Base-by-base conservation (phyloP, 306 rosid species). In the Ceratonia siliqua region DNA sequence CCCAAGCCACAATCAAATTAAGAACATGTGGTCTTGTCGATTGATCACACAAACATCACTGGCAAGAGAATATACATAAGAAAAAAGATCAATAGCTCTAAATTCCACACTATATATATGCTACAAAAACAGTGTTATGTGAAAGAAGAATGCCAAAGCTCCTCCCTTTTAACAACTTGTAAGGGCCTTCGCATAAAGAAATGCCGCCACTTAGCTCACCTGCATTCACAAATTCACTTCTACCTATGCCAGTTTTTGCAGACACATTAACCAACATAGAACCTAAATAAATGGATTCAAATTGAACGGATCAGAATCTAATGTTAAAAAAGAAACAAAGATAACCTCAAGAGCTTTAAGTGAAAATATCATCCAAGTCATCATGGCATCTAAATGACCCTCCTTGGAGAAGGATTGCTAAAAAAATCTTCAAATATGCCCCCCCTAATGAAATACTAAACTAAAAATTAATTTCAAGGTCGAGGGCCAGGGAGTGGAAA, bases 201-300 rank as follows among this genome's bases (percentile, higher is more conserved):
- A 54, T 74, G 85, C 84, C 65, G 6, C 85, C 83, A 54, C 93
- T 82, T 4, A 87, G 22, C 67, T 92, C 88, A 53, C 96, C 94
- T 11, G 97, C 84, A 45, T 87, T 92, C 38, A 94, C 96, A 70
- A 8, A 90, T 76, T 92, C 97, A 58, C 93, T 92, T 73, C 81
- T 86, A 43, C 96, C 89, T 0, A 86, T 83, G 45, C 86, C 90
- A 25, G 86, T 55, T 49, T 87, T 56, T 52, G 97, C 85, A 22
- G 99, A 86, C 46, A 95, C 98, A 75, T 95, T 95, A 75, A 95
- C 96, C 0, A 98, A 71, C 73, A 58, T 73, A 3, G 98, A 85
- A 83, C 99, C 99, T 95, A 55, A 38, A 43, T 62, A 22, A 5
- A 78, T 38, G 43, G 66, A 69, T 62, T 78, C 41, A 46, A 62